phyloP scores from a whole-genome alignment of 495 filamentous ascomycete species.

The Neurospora sp. region DNA sequence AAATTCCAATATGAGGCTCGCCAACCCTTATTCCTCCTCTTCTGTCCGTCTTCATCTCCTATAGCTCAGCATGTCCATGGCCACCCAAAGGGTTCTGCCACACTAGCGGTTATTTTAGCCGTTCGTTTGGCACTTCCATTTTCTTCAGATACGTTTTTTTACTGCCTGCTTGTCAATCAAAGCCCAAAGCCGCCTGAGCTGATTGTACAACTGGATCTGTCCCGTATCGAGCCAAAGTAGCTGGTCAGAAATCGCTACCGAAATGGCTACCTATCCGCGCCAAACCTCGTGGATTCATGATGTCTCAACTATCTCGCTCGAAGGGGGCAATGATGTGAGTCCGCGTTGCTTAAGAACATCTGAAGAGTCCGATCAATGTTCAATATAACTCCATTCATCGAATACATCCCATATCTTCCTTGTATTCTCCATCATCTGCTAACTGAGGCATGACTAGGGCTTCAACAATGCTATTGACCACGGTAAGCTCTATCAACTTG shows the following conservation, averaged over 20 bases:
- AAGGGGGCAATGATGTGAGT: neutral
- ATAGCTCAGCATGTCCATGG: neutral
- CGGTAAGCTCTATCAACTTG: neutral
- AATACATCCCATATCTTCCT: neutral
- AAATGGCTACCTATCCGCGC: neutral
- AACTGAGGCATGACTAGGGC: neutral
- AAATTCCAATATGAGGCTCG: neutral
- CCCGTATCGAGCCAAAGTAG: neutral
- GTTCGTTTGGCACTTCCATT: neutral
- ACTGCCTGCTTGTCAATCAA: neutral
- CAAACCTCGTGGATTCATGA: neutral
- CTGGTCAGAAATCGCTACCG: neutral
- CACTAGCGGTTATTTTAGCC: neutral
- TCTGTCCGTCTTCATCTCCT: neutral
- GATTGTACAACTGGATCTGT: neutral
- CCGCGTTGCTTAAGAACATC: neutral
- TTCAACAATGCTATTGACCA: neutral
- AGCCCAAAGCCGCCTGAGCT: neutral
- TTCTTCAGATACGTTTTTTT: neutral
- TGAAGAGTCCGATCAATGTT: neutral
- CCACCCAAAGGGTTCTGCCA: neutral
- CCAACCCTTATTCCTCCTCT: neutral
- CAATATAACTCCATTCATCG: neutral
- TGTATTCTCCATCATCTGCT: neutral
- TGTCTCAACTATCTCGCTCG: neutral